phyloP scores from a whole-genome alignment of 768 basidiomycete genomes.

The Xerocomellus amylosporus region DNA sequence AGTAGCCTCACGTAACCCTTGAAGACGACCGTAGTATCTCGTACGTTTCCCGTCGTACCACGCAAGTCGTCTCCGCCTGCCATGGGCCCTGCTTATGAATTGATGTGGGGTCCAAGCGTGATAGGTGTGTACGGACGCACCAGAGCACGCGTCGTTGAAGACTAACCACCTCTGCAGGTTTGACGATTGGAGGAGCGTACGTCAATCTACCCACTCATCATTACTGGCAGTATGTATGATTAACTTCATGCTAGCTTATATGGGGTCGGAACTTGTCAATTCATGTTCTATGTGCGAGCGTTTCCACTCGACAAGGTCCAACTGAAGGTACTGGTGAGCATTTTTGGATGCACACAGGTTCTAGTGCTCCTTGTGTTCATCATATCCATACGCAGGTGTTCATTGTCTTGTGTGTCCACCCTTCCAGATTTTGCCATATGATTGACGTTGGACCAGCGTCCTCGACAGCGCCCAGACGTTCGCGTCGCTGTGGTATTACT shows the following conservation, averaged over 20 bases:
- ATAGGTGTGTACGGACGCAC: constrained; percentile 12
- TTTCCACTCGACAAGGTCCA: constrained; percentile 16
- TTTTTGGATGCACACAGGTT: not conserved
- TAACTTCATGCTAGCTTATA: constrained; percentile 15
- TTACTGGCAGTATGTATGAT: not conserved
- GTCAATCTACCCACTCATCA: not conserved
- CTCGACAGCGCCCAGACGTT: constrained; percentile 7
- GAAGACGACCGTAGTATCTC: too few relatives aligned
- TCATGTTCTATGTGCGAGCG: constrained; percentile 13
- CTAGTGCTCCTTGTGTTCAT: not conserved
- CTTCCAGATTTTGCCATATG: too few relatives aligned
- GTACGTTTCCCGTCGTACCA: not conserved
- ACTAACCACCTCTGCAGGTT: constrained; percentile 20
- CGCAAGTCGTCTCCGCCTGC: not conserved
- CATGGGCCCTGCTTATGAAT: constrained; percentile 5
- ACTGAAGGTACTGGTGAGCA: constrained; percentile 16
- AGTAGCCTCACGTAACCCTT: too few relatives aligned
- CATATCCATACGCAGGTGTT: not conserved
- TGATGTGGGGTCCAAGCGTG: constrained; percentile 13
- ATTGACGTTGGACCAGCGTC: too few relatives aligned
- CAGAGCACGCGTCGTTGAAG: too few relatives aligned
- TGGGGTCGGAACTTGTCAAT: constrained; percentile 17
- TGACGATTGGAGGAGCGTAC: constrained; percentile 13
- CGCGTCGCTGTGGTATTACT: not conserved
- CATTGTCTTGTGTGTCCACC: constrained; percentile 7